Evolutionary conservation across 768 basidiomycete species (phyloP).

Genomic region (Suillus fuscotomentosus): DNA sequence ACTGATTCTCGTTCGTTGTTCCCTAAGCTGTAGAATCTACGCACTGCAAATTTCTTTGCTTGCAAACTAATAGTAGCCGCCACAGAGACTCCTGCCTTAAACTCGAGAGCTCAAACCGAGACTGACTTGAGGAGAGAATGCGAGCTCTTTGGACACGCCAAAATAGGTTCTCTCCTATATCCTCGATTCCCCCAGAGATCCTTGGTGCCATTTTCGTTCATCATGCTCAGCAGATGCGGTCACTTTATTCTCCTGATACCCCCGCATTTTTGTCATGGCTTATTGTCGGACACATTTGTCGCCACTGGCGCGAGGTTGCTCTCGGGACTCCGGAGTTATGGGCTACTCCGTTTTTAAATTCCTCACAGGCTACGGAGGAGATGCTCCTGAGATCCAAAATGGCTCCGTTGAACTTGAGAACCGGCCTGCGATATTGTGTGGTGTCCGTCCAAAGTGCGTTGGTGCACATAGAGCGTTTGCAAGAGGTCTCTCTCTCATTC

Average conservation of each 20-base stretch:
- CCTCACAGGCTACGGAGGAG: constrained; percentile 37
- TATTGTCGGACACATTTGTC: constrained; percentile 7
- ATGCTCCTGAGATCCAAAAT: constrained; percentile 46
- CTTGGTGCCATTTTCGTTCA: constrained; percentile 3
- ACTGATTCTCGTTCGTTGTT: not conserved
- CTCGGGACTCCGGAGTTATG: constrained; percentile 39
- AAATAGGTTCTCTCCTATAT: constrained; percentile 7
- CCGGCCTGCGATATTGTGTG: constrained; percentile 28
- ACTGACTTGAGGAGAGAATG: constrained; percentile 5
- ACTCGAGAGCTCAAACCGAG: not conserved
- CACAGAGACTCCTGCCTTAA: not conserved
- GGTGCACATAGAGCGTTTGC: constrained; percentile 33
- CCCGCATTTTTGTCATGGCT: constrained; percentile 1
- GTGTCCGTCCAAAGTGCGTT: constrained; percentile 30
- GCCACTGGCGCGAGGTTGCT: constrained; percentile 41
- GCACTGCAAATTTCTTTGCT: not conserved
- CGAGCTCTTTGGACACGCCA: constrained; percentile 5
- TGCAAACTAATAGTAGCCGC: no score
- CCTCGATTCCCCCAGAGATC: constrained; percentile 9
- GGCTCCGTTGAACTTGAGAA: constrained; percentile 25
- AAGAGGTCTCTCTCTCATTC: constrained; percentile 28
- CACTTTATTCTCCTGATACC: not conserved
- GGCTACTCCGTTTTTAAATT: constrained; percentile 34
- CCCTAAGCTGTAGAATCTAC: not conserved
- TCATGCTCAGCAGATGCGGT: not conserved